Conservation (phyloP, 1,139 yeast species). For the Yamadazyma oceani region DNA sequence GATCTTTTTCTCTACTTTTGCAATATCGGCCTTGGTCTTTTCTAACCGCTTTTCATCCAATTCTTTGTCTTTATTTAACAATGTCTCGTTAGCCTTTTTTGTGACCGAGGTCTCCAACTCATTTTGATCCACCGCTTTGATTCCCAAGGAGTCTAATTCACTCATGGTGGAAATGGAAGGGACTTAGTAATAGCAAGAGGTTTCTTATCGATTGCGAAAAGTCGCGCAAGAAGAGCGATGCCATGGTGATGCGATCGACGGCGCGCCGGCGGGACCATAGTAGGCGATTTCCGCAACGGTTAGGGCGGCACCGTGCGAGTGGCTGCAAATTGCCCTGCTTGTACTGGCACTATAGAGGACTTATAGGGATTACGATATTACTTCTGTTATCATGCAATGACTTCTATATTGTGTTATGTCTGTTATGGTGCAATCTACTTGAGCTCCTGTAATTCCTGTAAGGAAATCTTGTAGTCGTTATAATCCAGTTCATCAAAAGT, state of each 20-base stretch:
- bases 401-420: too few species aligned
- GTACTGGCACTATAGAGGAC: too few species aligned
- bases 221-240: neutral
- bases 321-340: too few species aligned
- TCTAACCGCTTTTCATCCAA: slow-evolving; percentile 72
- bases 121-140: slow-evolving; percentile 67
- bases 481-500: slow-evolving; percentile 27
- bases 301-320: too few species aligned
- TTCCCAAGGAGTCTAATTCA: slow-evolving; percentile 29
- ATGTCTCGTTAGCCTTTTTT: slow-evolving; percentile 61
- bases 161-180: slow-evolving; percentile 10
- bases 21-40: slow-evolving; percentile 54
- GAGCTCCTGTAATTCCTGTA: neutral
- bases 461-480: slow-evolving; percentile 20
- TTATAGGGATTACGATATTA: too few species aligned
- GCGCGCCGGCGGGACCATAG: too few species aligned
- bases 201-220: neutral
- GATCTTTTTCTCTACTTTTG: slow-evolving; percentile 44
- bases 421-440: too few species aligned
- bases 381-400: too few species aligned
- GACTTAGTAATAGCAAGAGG: too few species aligned
- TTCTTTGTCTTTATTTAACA: slow-evolving; percentile 64
- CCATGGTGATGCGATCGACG: too few species aligned
- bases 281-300: too few species aligned
- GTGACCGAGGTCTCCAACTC: slow-evolving; percentile 73